Evolutionary conservation across 2,329 filamentous ascomycete species (phyloP).

Genomic region (Claviceps pusilla): DNA sequence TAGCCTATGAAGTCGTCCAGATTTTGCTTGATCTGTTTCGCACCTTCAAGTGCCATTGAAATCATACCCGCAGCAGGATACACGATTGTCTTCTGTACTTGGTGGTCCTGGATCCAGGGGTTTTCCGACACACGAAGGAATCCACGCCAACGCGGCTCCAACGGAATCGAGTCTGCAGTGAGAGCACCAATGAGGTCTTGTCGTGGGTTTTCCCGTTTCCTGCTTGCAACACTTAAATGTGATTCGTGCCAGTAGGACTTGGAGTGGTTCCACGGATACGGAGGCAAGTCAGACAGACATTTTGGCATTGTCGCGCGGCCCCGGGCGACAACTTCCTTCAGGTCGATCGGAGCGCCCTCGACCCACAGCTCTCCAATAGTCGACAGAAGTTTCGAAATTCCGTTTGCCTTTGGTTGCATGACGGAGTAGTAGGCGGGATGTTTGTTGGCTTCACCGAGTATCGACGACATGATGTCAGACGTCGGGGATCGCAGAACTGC

Average conservation of each 20-base stretch:
- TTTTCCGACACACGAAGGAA: conserved; percentile 34
- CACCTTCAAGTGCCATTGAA: conserved; percentile 33
- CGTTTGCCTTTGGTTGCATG: conserved; percentile 14
- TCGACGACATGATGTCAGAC: conserved; percentile 18
- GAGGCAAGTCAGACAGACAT: conserved; percentile 31
- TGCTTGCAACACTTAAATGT: conserved; percentile 26
- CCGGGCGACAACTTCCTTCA: conserved; percentile 16
- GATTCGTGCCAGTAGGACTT: conserved; percentile 40
- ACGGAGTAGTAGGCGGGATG: conserved; percentile 13
- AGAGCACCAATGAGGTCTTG: conserved; percentile 37
- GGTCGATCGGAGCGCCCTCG: conserved; percentile 17
- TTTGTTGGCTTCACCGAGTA: conserved; percentile 1
- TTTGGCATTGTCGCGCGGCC: conserved; percentile 9
- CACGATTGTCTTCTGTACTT: conserved; percentile 33
- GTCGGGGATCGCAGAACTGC: conserved; percentile 22
- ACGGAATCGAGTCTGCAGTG: conserved; percentile 27
- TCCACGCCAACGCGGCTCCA: conserved; percentile 33
- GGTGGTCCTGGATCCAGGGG: conserved; percentile 37
- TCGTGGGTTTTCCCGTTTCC: conserved; percentile 29
- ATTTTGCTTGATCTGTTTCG: conserved; percentile 22
- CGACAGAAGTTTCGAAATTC: conserved; percentile 14
- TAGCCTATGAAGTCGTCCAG: conserved; percentile 19
- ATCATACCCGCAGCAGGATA: conserved; percentile 37
- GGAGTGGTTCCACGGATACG: conserved; percentile 40
- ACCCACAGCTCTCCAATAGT: conserved; percentile 23